Base-by-base conservation (phyloP, 208 protist genomes). In the Herpetomonas samuelpessoai region DNA sequence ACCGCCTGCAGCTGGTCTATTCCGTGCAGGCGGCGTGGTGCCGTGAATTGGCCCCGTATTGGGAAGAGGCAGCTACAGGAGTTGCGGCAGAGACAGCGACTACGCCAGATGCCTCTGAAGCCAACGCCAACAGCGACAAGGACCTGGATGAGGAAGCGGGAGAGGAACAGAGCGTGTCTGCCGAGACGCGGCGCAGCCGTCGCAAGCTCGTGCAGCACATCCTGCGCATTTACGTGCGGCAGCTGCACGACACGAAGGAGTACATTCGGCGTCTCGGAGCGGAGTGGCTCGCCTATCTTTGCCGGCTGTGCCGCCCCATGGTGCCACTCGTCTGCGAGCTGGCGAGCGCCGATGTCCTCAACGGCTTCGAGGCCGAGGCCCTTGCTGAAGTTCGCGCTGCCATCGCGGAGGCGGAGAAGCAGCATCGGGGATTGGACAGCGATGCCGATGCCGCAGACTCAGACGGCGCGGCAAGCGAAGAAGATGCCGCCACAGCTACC, bases 211-310 rank as follows among this genome's bases (percentile, higher is more conserved):
- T 92, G 2, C 59, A 66, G 35, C 73, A 71, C 28, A 65, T 91
- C 44, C 35, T 96, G 25, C 73, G 69, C 9, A 49, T 86, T 18
- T 93, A 92, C 66, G 71, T 93, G 1, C 58, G 52, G 19, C 82
- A 89, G 62, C 68, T 91, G 65, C 73, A 79, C 58, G 86, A 96
- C 74, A 76, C 69, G 10, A 92, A 89, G 50, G 83, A 85, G 39
- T 93, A 92, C 68, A 79, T 96, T 41, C 84, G 90, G 16, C 86
- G 90, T 18, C 74, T 96, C 22, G 71, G 86, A 4, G 84, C 85
- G 1, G 86, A 96, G 68, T 61, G 88, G 39, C 73, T 96, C 18
- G 84, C 90, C 2, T 81, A 78, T 47, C 60, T 86, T n/a, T 83
- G 82, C 46, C 84, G 90, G 39, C 65, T 81, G 47, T 68, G 60